Percentiles rank a stretch among this genome's conserved stretches.
Evolutionary conservation across 78 protist genomes (phyloP).

Genomic region (Tieghemostelium lacteum): DNA sequence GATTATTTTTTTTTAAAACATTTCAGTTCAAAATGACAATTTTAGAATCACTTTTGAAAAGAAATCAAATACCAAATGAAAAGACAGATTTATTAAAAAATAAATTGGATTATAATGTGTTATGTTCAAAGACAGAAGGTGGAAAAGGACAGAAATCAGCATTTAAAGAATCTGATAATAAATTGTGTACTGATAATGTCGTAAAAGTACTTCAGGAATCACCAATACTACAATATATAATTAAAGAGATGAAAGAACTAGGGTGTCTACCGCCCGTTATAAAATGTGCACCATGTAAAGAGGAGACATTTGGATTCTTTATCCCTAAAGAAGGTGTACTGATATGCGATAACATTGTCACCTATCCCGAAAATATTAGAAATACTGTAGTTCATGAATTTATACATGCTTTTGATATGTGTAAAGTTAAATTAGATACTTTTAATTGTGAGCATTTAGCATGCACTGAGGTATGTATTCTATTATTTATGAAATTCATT

Average conservation of each 20-base stretch:
- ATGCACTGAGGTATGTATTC: constrained; percentile 84
- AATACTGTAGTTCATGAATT: constrained; percentile 86
- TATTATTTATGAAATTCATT: background rate
- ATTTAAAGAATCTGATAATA: background rate
- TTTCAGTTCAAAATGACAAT: background rate
- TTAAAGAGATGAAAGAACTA: constrained; percentile 49
- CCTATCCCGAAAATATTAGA: constrained; percentile 38
- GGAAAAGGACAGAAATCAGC: background rate
- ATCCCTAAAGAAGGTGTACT: constrained; percentile 27
- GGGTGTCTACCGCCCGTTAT: constrained; percentile 67
- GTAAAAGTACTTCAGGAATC: constrained; percentile 14
- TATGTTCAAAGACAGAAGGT: background rate
- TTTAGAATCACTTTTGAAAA: background rate
- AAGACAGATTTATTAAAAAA: background rate
- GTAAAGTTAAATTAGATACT: constrained; percentile 82
- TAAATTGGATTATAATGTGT: too few relatives aligned
- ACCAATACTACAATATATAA: constrained; percentile 32
- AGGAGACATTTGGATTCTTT: constrained; percentile 39
- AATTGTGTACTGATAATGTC: constrained; percentile 21
- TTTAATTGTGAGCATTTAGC: constrained; percentile 82
- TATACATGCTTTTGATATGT: constrained; percentile 89
- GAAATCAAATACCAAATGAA: too few relatives aligned
- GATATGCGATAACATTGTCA: constrained; percentile 55
- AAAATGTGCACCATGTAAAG: constrained; percentile 65
- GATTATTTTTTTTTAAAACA: too few relatives aligned